A percentile compares a stretch with the other conserved stretches of the same genome.
Conservation (phyloP, 2,329 filamentous ascomycete genomes). For the Trichophyton simii region DNA sequence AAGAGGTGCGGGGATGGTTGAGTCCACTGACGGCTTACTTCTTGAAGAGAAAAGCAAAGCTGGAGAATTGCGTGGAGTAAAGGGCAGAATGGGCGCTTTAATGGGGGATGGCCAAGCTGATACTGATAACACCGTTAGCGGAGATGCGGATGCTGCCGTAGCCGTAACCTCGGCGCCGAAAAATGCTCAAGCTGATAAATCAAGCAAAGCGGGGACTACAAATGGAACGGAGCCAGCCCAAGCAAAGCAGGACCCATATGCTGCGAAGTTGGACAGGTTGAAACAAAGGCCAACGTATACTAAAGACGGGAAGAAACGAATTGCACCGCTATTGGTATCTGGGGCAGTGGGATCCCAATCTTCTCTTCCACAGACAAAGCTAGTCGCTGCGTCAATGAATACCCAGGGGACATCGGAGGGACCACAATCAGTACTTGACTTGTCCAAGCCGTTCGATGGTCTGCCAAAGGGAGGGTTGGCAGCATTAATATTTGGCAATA, state of each 20-base stretch:
- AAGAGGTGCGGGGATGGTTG: conserved; percentile 78
- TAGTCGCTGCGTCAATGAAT: conserved; percentile 62
- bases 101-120: conserved; percentile 69
- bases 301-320: conserved; percentile 93
- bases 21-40: conserved; percentile 77
- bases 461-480: conserved; percentile 80
- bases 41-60: conserved; percentile 87
- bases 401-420: conserved; percentile 54
- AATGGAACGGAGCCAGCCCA: conserved; percentile 15
- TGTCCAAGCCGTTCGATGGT: conserved; percentile 88
- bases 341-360: conserved; percentile 78
- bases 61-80: conserved; percentile 75
- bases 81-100: conserved; percentile 93
- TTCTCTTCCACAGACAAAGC: conserved; percentile 74
- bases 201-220: conserved; percentile 26
- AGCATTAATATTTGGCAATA: conserved; percentile 80
- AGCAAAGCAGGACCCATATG: conserved; percentile 38
- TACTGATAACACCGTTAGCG: conserved; percentile 42
- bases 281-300: conserved; percentile 90
- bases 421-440: conserved; percentile 71
- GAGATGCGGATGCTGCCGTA: conserved; percentile 24
- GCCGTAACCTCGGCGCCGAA: conserved; percentile 18
- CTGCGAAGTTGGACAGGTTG: conserved; percentile 52
- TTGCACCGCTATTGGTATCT: conserved; percentile 81
- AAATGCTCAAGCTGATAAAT: conserved; percentile 21